Percentiles rank a stretch among this genome's conserved stretches.
Conservation (phyloP, 345 rosid species). For the Brassica juncea region DNA sequence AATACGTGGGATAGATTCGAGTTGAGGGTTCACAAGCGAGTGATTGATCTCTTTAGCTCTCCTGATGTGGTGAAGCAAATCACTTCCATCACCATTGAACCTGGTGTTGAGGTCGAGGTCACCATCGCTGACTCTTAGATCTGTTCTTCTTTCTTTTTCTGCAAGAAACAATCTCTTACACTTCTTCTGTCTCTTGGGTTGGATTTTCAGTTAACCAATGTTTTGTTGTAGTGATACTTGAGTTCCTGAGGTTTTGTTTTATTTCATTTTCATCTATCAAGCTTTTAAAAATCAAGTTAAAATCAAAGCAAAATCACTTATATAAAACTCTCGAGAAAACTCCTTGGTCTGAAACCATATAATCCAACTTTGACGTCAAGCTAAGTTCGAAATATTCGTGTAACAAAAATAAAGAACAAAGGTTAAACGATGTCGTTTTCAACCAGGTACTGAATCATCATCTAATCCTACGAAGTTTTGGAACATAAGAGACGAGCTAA, state of each 20-base stretch:
- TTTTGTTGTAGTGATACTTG: slow-evolving; percentile 10
- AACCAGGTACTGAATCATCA: too few species aligned
- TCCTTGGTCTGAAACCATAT: too few species aligned
- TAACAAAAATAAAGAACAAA: too few species aligned
- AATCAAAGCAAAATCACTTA: too few species aligned
- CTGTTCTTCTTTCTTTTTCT: neutral
- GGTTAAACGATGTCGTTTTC: too few species aligned
- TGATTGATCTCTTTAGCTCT: slow-evolving; percentile 62
- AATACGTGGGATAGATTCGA: slow-evolving; percentile 72
- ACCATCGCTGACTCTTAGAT: slow-evolving; percentile 51
- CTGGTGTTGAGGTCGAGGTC: slow-evolving; percentile 70
- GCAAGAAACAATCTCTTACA: slow-evolving; percentile 8
- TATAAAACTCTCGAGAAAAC: too few species aligned
- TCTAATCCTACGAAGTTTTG: too few species aligned
- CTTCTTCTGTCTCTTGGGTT: neutral
- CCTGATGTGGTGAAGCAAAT: slow-evolving; percentile 72
- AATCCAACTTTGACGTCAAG: too few species aligned
- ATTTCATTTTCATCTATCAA: neutral
- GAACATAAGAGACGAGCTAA: neutral
- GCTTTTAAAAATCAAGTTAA: too few species aligned
- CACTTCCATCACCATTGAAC: slow-evolving; percentile 63
- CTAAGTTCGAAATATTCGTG: too few species aligned
- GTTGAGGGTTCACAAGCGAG: slow-evolving; percentile 60
- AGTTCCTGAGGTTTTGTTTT: slow-evolving; percentile 8
- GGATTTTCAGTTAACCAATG: slow-evolving; percentile 3